A percentile compares a stretch with the other conserved stretches of the same genome.
phyloP scores from a whole-genome alignment of 2,329 filamentous ascomycete genomes.

The Apiospora rasikravindrae region DNA sequence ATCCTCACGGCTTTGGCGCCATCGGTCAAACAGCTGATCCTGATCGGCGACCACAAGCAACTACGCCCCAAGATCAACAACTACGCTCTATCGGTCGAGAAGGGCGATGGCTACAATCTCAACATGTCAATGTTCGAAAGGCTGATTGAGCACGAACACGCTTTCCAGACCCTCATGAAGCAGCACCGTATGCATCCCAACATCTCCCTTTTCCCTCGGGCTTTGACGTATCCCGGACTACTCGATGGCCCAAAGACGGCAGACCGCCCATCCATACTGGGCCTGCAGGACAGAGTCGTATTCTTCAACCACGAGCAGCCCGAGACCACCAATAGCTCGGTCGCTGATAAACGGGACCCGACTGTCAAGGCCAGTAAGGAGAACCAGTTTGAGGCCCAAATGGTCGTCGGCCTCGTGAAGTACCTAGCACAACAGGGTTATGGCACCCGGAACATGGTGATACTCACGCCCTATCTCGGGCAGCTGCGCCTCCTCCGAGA shows the following conservation, averaged over 20 bases:
- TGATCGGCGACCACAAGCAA: slow-evolving; percentile 78
- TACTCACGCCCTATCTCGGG: slow-evolving; percentile 75
- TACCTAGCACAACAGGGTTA: slow-evolving; percentile 78
- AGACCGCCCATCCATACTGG: slow-evolving; percentile 53
- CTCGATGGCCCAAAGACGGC: slow-evolving; percentile 58
- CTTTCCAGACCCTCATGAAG: slow-evolving; percentile 57
- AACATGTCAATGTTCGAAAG: slow-evolving; percentile 74
- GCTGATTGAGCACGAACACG: slow-evolving; percentile 60
- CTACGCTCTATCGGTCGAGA: slow-evolving; percentile 65
- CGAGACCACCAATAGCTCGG: slow-evolving; percentile 51
- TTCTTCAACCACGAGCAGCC: slow-evolving; percentile 68
- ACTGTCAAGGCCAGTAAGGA: slow-evolving; percentile 58
- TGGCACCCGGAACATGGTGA: slow-evolving; percentile 65
- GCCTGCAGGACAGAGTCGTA: slow-evolving; percentile 63
- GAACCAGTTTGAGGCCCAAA: slow-evolving; percentile 69
- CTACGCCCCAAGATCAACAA: slow-evolving; percentile 70
- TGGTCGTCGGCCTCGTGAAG: slow-evolving; percentile 68
- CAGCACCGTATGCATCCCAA: slow-evolving; percentile 75
- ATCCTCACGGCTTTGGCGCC: slow-evolving; percentile 64
- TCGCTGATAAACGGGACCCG: slow-evolving; percentile 57
- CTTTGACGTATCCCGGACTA: slow-evolving; percentile 67
- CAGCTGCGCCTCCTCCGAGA: slow-evolving; percentile 65
- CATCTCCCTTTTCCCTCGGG: slow-evolving; percentile 63
- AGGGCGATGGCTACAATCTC: slow-evolving; percentile 68
- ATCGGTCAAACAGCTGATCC: slow-evolving; percentile 64